A percentile compares a stretch with the other conserved stretches of the same genome.
Evolutionary conservation across 331 rosid species (phyloP).

Genomic region (Quercus lobata): DNA sequence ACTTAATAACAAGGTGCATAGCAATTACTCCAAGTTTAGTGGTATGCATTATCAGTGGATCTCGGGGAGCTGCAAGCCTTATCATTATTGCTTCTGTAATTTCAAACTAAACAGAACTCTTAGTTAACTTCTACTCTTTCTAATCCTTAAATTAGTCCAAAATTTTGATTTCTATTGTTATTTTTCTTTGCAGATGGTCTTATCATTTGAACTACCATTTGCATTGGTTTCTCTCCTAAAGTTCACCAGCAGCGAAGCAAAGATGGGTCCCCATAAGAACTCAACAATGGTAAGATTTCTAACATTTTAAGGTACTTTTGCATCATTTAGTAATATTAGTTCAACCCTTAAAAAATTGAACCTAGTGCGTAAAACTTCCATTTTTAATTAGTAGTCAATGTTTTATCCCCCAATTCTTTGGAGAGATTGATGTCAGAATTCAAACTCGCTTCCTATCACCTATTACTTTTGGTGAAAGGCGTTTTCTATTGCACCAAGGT

Average conservation of each 20-base stretch:
- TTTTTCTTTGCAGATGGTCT: background rate
- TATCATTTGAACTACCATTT: slow-evolving; percentile 10
- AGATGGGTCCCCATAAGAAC: slow-evolving; percentile 14
- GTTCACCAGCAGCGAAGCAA: slow-evolving; percentile 13
- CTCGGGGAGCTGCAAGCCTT: background rate
- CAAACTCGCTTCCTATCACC: too few species aligned
- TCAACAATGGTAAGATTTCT: background rate
- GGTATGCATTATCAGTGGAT: background rate
- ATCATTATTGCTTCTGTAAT: slow-evolving; percentile 14
- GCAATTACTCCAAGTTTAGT: slow-evolving; percentile 11
- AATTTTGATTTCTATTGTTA: background rate
- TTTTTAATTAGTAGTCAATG: too few species aligned
- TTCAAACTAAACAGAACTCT: background rate
- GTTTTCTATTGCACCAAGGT: too few species aligned
- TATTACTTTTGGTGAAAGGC: too few species aligned
- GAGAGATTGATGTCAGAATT: too few species aligned
- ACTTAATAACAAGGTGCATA: background rate
- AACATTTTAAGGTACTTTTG: too few species aligned
- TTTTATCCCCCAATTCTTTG: too few species aligned
- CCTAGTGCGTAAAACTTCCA: too few species aligned
- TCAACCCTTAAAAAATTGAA: too few species aligned
- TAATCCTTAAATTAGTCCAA: background rate
- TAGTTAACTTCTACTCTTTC: background rate
- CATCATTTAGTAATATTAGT: too few species aligned
- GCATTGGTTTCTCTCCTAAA: slow-evolving; percentile 13